These are phyloP conservation scores for Penicillium sp. DNA, from an alignment of 2,329 filamentous ascomycete species.

Conservation along the genomic window DNA sequence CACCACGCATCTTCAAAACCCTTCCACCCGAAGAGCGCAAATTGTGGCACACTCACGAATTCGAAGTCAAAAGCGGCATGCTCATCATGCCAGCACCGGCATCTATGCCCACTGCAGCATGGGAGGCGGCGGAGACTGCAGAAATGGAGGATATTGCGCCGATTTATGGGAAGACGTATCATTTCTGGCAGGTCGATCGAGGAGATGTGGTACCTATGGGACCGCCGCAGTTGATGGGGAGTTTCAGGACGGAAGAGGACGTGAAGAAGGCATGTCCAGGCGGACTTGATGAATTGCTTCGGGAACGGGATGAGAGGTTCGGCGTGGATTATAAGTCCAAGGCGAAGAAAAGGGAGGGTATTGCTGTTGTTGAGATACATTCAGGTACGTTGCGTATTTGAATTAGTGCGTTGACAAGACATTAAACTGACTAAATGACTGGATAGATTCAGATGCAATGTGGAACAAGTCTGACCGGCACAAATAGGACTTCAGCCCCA, in stretches of 20 bases:
- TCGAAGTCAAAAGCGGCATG: constrained; percentile 47
- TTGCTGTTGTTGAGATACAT: constrained; percentile 39
- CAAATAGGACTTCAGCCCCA: neutral
- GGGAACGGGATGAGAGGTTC: constrained; percentile 57
- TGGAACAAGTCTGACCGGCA: constrained; percentile 14
- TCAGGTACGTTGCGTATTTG: constrained; percentile 29
- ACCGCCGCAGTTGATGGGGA: constrained; percentile 64
- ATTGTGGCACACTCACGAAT: constrained; percentile 75
- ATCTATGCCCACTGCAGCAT: constrained; percentile 56
- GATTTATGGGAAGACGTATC: constrained; percentile 42
- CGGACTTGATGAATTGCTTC: constrained; percentile 39
- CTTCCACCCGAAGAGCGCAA: constrained; percentile 68
- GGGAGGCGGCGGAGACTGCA: constrained; percentile 74
- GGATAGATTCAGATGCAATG: constrained; percentile 37
- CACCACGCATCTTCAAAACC: constrained; percentile 64
- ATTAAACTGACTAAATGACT: constrained; percentile 4
- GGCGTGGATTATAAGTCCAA: constrained; percentile 55
- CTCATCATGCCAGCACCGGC: constrained; percentile 42
- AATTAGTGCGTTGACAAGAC: neutral
- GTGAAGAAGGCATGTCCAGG: constrained; percentile 26
- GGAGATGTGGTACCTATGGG: constrained; percentile 67
- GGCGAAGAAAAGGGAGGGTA: constrained; percentile 54
- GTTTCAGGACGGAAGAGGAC: constrained; percentile 44
- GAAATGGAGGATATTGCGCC: constrained; percentile 77
- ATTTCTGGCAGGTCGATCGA: constrained; percentile 81